Base-by-base conservation (phyloP, 345 rosid genomes). In the Mercurialis annua region DNA sequence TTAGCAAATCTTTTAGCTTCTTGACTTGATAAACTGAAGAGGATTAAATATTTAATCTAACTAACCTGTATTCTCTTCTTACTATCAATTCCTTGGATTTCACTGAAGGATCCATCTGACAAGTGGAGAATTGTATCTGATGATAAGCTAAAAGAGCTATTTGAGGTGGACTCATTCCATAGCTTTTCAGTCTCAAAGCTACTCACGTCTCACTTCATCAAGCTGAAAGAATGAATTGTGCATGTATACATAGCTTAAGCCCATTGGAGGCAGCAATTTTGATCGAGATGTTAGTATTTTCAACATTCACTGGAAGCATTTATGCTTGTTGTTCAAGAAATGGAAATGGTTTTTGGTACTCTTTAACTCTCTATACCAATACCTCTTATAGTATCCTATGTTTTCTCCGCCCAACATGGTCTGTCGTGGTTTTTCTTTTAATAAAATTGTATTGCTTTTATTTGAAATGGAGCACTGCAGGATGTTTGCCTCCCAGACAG, bases 121-220 rank as follows among this genome's bases (percentile, higher is more conserved):
- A 81, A 71, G 81, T 71, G 76, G 86, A 79, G 79, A 73, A 67
- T 84, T 40, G 34, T 82, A 67, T 81, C 87, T 16, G 86, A 85
- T 42, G 80, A 80, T 62, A 90, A 85, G 84, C 80, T 82, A 60
- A 83, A 78, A 71, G 89, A 85, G 71, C 84, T 84, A 64, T 85
- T 81, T 56, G 86, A 85, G 73, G 86, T 78, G 20, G 87, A 81
- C 67, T 77, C 80, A 21, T 81, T 83, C 73, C 29, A 56, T 36
- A 84, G 87, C 57, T 76, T 78, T 74, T 63, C 80, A 0, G 80
- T 77, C 73, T 59, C 86, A 59, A 75, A 82, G 80, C 83, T 85
- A 69, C 82, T 81, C 68, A 52, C 79, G 14, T 51, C 71, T 43
- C 83, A 80, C 72, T 86, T 82, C 74, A 76, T 83, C 77, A 85